phyloP scores from a whole-genome alignment of 306 rosid species.

The Cicer pinnatifidum region DNA sequence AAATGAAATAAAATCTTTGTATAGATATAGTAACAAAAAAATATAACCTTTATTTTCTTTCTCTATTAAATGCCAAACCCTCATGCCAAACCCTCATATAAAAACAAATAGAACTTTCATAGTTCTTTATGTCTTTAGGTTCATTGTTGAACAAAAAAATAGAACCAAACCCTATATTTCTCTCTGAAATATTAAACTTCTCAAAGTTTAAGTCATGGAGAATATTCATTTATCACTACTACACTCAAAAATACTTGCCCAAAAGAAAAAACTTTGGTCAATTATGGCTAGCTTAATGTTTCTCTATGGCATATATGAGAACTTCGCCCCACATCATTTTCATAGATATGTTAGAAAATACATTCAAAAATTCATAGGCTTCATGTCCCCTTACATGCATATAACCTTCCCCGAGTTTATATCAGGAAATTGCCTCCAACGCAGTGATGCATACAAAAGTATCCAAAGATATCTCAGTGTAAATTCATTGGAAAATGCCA shows the following conservation, averaged over 20 bases:
- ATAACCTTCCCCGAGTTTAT: slow-evolving; percentile 49
- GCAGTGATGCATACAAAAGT: slow-evolving; percentile 45
- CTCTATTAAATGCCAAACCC: too few relatives aligned
- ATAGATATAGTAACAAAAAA: too few relatives aligned
- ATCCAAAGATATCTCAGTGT: slow-evolving; percentile 53
- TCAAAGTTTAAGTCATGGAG: not conserved
- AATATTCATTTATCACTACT: not conserved
- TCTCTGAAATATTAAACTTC: too few relatives aligned
- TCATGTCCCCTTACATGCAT: slow-evolving; percentile 52
- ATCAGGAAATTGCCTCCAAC: slow-evolving; percentile 30
- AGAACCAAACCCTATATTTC: not conserved
- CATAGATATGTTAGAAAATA: not conserved
- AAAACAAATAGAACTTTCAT: not conserved
- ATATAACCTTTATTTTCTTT: too few relatives aligned
- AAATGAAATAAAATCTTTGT: too few relatives aligned
- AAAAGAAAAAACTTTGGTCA: slow-evolving; percentile 35
- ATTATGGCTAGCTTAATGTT: slow-evolving; percentile 49
- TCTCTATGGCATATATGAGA: slow-evolving; percentile 37
- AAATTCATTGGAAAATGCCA: slow-evolving; percentile 44
- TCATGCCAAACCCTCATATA: too few relatives aligned
- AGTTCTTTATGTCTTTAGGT: not conserved
- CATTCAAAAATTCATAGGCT: not conserved
- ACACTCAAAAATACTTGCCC: not conserved
- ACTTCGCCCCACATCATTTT: slow-evolving; percentile 44
- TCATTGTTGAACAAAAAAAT: too few relatives aligned